A percentile compares a stretch with the other conserved stretches of the same genome.
Evolutionary conservation across 345 rosid species (phyloP).

Genomic region (Murraya paniculata): DNA sequence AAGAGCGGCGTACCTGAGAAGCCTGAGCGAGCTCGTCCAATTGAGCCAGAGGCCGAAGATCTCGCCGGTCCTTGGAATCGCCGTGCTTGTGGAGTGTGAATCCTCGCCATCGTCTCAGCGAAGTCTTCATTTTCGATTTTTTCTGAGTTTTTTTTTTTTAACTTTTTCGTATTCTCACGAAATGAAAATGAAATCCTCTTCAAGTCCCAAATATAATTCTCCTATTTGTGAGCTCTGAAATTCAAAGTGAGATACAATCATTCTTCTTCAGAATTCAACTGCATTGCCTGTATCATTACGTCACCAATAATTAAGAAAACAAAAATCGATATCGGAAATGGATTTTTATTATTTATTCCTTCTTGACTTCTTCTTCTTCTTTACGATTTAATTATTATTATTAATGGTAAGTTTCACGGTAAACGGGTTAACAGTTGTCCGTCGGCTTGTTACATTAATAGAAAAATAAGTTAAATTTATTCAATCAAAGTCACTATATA

Average conservation of each 20-base stretch:
- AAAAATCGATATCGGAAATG: conserved; percentile 15
- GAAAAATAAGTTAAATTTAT: background rate
- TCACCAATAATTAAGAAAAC: background rate
- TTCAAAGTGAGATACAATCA: background rate
- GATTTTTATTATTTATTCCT: conserved; percentile 9
- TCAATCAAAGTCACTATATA: too few relatives aligned
- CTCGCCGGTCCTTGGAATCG: conserved; percentile 44
- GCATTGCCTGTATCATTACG: conserved; percentile 9
- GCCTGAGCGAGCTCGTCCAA: conserved; percentile 74
- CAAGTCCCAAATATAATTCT: background rate
- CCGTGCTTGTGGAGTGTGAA: conserved; percentile 50
- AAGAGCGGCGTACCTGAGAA: conserved; percentile 50
- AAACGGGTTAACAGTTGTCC: background rate
- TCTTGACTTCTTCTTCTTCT: conserved; percentile 37
- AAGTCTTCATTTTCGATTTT: conserved; percentile 50
- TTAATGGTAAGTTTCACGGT: background rate
- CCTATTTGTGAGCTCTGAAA: background rate
- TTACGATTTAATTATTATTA: background rate
- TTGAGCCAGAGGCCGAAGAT: conserved; percentile 46
- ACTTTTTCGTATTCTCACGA: background rate
- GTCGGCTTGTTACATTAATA: conserved; percentile 18
- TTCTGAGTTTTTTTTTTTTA: background rate
- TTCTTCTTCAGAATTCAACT: conserved; percentile 1
- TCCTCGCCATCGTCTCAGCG: conserved; percentile 67
- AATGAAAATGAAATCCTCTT: background rate